Percentiles rank a stretch among this genome's conserved stretches.
Evolutionary conservation across 768 basidiomycete genomes (phyloP).

Genomic region (Lyophyllum semitale): DNA sequence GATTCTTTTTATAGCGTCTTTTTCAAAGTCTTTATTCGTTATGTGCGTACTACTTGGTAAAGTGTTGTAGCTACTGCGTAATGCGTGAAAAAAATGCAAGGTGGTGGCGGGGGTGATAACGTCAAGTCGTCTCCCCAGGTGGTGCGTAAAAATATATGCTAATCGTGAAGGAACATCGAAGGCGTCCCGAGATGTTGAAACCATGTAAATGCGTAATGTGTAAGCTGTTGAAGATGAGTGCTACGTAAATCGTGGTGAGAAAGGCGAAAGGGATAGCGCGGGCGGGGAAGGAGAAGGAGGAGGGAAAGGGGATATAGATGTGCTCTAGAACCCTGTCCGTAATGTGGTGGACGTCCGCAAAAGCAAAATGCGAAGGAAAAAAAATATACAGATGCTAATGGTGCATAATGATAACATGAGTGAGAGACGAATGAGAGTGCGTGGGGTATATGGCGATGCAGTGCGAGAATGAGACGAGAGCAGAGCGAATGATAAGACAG

Average conservation of each 20-base stretch:
- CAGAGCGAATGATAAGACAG: too few relatives aligned
- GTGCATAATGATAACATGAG: not conserved
- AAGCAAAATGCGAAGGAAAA: not conserved
- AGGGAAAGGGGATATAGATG: not conserved
- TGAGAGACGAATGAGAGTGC: not conserved
- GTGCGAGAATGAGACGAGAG: not conserved
- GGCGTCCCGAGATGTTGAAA: too few relatives aligned
- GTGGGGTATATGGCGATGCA: constrained; percentile 1
- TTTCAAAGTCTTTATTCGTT: too few relatives aligned
- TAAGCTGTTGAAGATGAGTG: not conserved
- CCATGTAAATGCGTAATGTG: too few relatives aligned
- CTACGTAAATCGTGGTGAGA: not conserved
- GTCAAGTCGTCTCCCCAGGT: too few relatives aligned
- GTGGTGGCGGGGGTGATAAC: too few relatives aligned
- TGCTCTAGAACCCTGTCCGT: not conserved
- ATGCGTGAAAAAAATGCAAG: too few relatives aligned
- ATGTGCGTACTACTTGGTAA: too few relatives aligned
- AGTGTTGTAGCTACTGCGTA: too few relatives aligned
- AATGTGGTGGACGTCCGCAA: not conserved
- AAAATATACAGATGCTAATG: not conserved
- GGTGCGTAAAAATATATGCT: too few relatives aligned
- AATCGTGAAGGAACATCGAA: too few relatives aligned
- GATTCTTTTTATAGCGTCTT: too few relatives aligned
- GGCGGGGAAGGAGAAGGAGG: not conserved
- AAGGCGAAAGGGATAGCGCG: not conserved